Evolutionary conservation across 2,329 filamentous ascomycete species (phyloP), one percentile per base, ranked within the genome.

Genomic region (Fusarium humuli): DNA sequence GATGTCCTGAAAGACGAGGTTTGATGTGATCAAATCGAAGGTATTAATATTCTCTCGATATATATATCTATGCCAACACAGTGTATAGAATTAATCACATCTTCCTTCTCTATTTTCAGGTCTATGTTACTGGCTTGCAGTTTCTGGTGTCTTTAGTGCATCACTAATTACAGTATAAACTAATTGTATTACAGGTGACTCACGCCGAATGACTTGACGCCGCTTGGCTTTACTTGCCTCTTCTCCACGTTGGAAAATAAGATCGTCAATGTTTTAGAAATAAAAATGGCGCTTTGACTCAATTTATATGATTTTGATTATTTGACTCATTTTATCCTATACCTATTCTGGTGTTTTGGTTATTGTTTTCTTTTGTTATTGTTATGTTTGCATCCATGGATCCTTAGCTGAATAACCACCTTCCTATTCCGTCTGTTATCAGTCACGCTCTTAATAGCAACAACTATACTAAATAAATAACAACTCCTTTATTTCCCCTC

Each of bases 171-270:
- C 34, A n/a, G 34, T 37, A 37, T 37, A 37, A 37, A 37, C 18
- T 37, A 44, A 18, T 41, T 13, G n/a, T 49, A 37, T 49, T 37
- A 66, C 44, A 27, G 29, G 70, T 75, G 73, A 75, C 73, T 75
- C 73, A 75, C 56, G 47, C 73, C 73, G 73, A 34, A 61, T 72
- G 71, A 73, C 71, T 70, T 40, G 22, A 12, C n/a, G 37, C 27
- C 16, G 45, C 25, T 22, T 50, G n/a, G 18, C 22, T 42, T 48
- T 40, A 55, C 42, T 29, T 46, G 40, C 4, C 34, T 40, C 16
- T 50, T 47, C 22, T 25, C 20, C 20, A 57, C 30, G 50, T 18
- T 9, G n/a, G 7, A 57, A 30, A 45, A 20, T 3, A 7, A 55
- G 34, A 46, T 10, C 14, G 29, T 25, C 5, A 25, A 22, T 8